These are phyloP conservation scores for Datura wrightii DNA, from an alignment of 257 asterid genomes.

Conservation along the genomic window DNA sequence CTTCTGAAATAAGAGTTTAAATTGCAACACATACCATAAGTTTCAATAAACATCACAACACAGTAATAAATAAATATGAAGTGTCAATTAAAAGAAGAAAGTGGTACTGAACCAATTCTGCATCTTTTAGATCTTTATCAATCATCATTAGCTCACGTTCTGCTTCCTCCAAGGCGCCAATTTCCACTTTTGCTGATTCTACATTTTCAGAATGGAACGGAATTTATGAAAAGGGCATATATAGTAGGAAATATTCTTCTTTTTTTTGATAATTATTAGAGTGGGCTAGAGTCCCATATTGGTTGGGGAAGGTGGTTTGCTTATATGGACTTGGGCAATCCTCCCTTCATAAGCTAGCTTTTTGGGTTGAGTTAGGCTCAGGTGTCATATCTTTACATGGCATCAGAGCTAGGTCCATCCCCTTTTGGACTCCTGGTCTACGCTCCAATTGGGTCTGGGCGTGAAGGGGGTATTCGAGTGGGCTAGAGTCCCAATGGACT, in stretches of 20 bases:
- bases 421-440: no score
- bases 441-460: no score
- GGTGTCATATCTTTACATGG: no score
- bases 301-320: no score
- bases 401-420: no score
- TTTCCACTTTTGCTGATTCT: slow-evolving; percentile 76
- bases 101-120: slow-evolving; percentile 53
- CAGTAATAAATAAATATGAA: slow-evolving; percentile 25
- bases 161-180: slow-evolving; percentile 71
- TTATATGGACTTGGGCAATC: no score
- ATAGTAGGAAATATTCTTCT: slow-evolving; percentile 27
- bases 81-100: slow-evolving; percentile 31
- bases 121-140: slow-evolving; percentile 57
- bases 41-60: slow-evolving; percentile 6
- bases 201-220: slow-evolving; percentile 36
- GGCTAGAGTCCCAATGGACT: no score
- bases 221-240: slow-evolving; percentile 2
- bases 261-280: no score
- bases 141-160: slow-evolving; percentile 63
- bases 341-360: no score
- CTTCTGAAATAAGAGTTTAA: slow-evolving; percentile 50
- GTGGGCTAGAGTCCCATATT: no score
- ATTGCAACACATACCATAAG: slow-evolving; percentile 11
- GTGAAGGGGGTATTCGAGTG: no score
- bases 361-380: no score